These are phyloP conservation scores for Corinectria fuckeliana DNA, from an alignment of 2,329 filamentous ascomycete genomes.

Conservation along the genomic window DNA sequence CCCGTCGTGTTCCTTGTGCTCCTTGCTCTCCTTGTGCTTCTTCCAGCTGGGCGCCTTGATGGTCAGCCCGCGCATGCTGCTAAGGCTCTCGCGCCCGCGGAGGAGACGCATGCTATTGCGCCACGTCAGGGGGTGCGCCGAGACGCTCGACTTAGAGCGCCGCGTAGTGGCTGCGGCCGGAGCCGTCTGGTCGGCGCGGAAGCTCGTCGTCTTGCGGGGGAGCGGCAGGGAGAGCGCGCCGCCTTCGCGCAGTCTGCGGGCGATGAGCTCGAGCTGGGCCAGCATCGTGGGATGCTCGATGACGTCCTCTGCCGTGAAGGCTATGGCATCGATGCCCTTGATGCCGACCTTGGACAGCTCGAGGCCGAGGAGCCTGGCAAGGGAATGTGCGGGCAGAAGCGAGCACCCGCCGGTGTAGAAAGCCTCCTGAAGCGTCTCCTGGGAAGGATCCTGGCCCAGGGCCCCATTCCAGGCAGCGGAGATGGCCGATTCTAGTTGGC, in stretches of 20 bases:
- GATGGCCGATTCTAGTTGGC: constrained; percentile 50
- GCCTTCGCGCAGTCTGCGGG: constrained; percentile 33
- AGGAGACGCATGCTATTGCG: constrained; percentile 31
- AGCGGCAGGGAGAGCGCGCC: constrained; percentile 23
- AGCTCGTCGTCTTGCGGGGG: constrained; percentile 19
- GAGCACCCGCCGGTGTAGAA: constrained; percentile 61
- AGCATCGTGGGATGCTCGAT: constrained; percentile 58
- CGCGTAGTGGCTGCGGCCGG: not conserved
- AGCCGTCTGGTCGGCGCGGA: not conserved
- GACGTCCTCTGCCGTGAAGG: constrained; percentile 55
- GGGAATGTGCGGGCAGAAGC: constrained; percentile 55
- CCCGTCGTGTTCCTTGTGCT: not conserved
- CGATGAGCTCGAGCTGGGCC: constrained; percentile 54
- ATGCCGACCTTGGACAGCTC: constrained; percentile 47
- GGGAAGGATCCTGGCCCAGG: constrained; percentile 45
- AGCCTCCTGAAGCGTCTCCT: constrained; percentile 51
- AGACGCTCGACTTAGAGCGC: constrained; percentile 11
- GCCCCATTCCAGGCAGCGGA: constrained; percentile 52
- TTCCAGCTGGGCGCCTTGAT: constrained; percentile 39
- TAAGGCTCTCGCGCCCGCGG: constrained; percentile 22
- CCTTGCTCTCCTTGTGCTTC: constrained; percentile 30
- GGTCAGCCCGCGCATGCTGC: constrained; percentile 35
- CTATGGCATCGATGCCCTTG: constrained; percentile 46
- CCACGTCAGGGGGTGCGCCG: constrained; percentile 15
- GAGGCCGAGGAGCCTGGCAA: constrained; percentile 53